A percentile compares a stretch with the other conserved stretches of the same genome.
phyloP scores from a whole-genome alignment of 257 asterid species.

The Knoxia roxburghii region DNA sequence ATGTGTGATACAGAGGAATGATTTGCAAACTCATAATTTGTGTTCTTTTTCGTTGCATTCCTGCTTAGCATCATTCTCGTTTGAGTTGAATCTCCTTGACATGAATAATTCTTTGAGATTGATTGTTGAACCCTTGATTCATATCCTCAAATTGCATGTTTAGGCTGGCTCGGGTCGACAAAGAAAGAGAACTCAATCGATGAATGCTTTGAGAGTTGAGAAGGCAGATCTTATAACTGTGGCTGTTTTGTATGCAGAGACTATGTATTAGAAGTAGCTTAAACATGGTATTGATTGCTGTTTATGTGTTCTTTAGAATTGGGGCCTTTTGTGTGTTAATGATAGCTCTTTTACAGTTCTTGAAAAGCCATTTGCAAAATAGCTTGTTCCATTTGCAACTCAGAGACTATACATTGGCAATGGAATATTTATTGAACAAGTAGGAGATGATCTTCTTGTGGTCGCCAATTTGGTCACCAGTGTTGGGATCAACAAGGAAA shows the following conservation, averaged over 20 bases:
- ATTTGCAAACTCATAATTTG: neutral
- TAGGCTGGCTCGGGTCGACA: neutral
- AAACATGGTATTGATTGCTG: neutral
- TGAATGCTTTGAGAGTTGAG: neutral
- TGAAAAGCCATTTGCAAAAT: too few species aligned
- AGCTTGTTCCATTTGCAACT: neutral
- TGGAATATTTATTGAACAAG: conserved; percentile 49
- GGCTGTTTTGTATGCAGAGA: neutral
- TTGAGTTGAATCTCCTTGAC: neutral
- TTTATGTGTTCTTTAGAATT: neutral
- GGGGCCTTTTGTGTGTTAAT: neutral
- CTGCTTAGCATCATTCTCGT: neutral
- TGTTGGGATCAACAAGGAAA: conserved; percentile 64
- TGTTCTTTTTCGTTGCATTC: neutral
- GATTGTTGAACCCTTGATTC: neutral
- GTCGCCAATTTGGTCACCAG: conserved; percentile 42
- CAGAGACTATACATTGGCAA: neutral
- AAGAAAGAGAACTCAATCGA: neutral
- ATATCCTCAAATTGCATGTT: neutral
- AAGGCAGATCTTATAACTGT: neutral
- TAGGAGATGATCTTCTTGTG: conserved; percentile 53
- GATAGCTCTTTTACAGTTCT: too few species aligned
- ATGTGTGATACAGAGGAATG: neutral
- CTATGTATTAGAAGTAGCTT: neutral
- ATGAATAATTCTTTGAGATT: neutral